These are phyloP conservation scores for Neurospora tetrasperma DNA, from an alignment of 495 filamentous ascomycete genomes.

Conservation along the genomic window DNA sequence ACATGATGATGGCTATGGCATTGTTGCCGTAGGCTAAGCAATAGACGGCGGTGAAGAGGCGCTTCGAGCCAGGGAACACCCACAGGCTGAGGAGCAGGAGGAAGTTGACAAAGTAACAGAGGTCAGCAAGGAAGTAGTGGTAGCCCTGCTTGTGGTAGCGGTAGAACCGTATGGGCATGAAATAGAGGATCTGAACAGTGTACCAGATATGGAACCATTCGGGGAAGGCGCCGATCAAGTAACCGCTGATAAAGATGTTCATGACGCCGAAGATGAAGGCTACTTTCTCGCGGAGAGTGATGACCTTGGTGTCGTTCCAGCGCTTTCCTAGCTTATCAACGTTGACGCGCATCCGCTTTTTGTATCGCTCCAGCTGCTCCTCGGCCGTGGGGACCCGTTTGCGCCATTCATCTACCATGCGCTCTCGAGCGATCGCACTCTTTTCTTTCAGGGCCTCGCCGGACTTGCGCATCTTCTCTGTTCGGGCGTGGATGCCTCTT, in stretches of 20 bases:
- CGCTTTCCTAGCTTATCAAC: slow-evolving; percentile 77
- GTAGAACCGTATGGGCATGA: slow-evolving; percentile 91
- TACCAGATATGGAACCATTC: slow-evolving; percentile 91
- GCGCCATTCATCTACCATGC: slow-evolving; percentile 81
- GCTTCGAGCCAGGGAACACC: slow-evolving; percentile 83
- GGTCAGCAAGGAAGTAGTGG: slow-evolving; percentile 94
- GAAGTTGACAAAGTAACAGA: slow-evolving; percentile 97
- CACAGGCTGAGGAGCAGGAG: slow-evolving; percentile 74
- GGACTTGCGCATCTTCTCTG: slow-evolving; percentile 72
- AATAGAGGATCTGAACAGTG: slow-evolving; percentile 73
- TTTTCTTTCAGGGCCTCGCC: slow-evolving; percentile 56
- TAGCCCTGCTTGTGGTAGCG: slow-evolving; percentile 83
- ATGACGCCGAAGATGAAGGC: slow-evolving; percentile 93
- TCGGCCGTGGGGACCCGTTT: slow-evolving; percentile 73
- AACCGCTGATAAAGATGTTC: slow-evolving; percentile 94
- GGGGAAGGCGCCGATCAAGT: slow-evolving; percentile 78
- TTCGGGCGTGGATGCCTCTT: slow-evolving; percentile 65
- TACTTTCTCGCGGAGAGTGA: slow-evolving; percentile 85
- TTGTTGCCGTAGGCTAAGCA: slow-evolving; percentile 94
- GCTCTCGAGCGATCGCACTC: slow-evolving; percentile 45
- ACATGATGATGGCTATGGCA: slow-evolving; percentile 97
- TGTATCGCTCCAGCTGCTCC: slow-evolving; percentile 86
- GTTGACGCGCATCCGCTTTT: slow-evolving; percentile 69
- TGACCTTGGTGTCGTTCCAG: slow-evolving; percentile 81
- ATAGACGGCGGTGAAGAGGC: slow-evolving; percentile 86